phyloP scores from a whole-genome alignment of 495 filamentous ascomycete genomes.

The Penicillium goetzii region DNA sequence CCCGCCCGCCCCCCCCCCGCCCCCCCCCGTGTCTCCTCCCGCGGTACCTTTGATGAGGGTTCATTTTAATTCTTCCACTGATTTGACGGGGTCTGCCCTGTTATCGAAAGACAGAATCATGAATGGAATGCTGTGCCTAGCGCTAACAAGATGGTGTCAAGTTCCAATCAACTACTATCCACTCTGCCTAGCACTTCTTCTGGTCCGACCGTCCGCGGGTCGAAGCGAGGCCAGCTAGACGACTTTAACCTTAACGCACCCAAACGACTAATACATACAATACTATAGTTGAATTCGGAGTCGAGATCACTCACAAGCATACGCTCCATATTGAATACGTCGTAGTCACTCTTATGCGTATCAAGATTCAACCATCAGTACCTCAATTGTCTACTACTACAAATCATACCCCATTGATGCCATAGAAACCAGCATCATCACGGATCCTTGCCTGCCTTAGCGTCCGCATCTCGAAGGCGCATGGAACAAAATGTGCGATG shows the following conservation, averaged over 20 bases:
- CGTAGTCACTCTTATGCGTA: background rate
- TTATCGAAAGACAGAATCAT: background rate
- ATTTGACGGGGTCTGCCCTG: background rate
- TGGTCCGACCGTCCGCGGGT: background rate
- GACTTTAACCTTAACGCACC: conserved; percentile 11
- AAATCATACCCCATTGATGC: background rate
- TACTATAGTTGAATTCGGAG: background rate
- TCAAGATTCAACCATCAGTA: background rate
- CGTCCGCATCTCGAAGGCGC: background rate
- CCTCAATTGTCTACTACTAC: background rate
- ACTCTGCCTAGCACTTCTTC: background rate
- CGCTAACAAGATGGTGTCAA: background rate
- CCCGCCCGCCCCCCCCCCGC: too few relatives aligned
- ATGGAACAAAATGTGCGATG: background rate
- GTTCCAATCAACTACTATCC: background rate
- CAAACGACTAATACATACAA: background rate
- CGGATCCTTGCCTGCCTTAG: conserved; percentile 1
- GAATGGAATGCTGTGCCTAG: background rate
- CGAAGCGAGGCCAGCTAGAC: conserved; percentile 4
- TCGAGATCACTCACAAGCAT: too few relatives aligned
- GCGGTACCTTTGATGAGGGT: conserved; percentile 1
- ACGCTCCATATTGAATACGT: background rate
- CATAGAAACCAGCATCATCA: background rate
- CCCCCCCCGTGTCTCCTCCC: background rate
- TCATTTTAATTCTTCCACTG: background rate